Base-by-base conservation (phyloP, 805 yeast genomes). In the Metschnikowia corniflorae region DNA sequence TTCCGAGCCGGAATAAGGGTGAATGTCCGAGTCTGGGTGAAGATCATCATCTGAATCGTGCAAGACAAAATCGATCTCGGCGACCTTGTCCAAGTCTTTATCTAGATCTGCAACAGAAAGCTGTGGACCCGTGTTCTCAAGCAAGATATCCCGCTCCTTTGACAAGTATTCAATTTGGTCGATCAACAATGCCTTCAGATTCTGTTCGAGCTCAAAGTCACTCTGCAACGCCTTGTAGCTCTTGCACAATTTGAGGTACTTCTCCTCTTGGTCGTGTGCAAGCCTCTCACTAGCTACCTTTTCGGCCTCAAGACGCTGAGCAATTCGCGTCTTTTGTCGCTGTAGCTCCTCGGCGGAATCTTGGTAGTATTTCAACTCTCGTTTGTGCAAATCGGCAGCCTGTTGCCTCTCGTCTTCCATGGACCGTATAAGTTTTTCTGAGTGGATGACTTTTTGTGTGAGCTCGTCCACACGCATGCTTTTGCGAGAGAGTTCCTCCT, bases 111-210 rank as follows among this genome's bases (percentile, higher is more conserved):
- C 16, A 24, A 36, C n/a, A 18, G 30, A 29, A 19, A 26, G 38
- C 24, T 21, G 24, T 5, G 24, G 24, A 21, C 24, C 12, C n/a
- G 44, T 12, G 28, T 24, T 42, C 20, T 43, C 26, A 13, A 47
- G 31, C 10, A 47, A 38, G 10, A 44, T 27, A 33, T 49, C 49
- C 18, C 51, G 41, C 25, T 69, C 68, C 35, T 61, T 64, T 29
- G 71, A 65, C 41, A 75, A 57, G 45, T 60, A 57, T 48, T 76
- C 82, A 28, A 76, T 61, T 54, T 76, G 79, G 47, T 75, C 80
- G 31, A 76, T 72, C 34, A 76, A 70, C 30, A 71, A 58, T 40
- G 70, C 61, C 46, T 74, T 74, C 26, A 78, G 73, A 47, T 68
- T 73, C 31, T 67, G 64, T 47, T 76, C 82, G 16, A 76, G 56